Evolutionary conservation across 2,329 filamentous ascomycete genomes (phyloP).

Genomic region (Phialophora tarda): DNA sequence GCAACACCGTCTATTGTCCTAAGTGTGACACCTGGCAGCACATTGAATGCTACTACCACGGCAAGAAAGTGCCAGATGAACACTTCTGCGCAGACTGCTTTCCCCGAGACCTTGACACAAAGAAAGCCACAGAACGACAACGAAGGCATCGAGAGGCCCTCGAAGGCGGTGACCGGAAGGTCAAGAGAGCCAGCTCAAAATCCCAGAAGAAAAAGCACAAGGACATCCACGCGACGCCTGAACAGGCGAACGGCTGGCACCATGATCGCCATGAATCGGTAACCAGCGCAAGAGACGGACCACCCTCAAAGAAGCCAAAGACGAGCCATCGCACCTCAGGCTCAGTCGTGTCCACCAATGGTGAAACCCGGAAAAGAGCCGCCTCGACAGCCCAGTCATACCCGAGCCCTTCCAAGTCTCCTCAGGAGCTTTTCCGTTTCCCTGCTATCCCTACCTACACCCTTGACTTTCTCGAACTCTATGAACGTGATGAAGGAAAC

Average conservation of each 20-base stretch:
- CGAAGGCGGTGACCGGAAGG: conserved; percentile 68
- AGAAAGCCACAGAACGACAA: conserved; percentile 76
- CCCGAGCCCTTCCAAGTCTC: conserved; percentile 73
- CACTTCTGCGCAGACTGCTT: conserved; percentile 92
- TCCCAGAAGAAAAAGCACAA: conserved; percentile 88
- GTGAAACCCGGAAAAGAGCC: conserved; percentile 66
- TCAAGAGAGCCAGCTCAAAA: conserved; percentile 76
- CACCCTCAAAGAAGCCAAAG: conserved; percentile 78
- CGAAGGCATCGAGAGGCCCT: conserved; percentile 64
- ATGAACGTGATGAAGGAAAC: conserved; percentile 64
- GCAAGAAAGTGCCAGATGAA: conserved; percentile 72
- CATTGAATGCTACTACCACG: conserved; percentile 93
- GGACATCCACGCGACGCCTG: conserved; percentile 60
- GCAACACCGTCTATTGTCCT: conserved; percentile 96
- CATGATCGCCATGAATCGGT: conserved; percentile 63
- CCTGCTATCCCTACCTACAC: conserved; percentile 74
- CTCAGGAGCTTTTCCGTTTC: conserved; percentile 61
- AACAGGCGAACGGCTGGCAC: conserved; percentile 70
- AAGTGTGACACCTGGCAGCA: conserved; percentile 98
- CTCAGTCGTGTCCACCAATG: conserved; percentile 72
- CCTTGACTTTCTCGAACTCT: conserved; percentile 74
- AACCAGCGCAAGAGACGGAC: conserved; percentile 58
- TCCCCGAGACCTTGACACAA: conserved; percentile 74
- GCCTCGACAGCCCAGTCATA: conserved; percentile 63
- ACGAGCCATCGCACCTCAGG: conserved; percentile 78